phyloP scores from a whole-genome alignment of 352 stramenopile genomes.

The Pythium plurisporium region DNA sequence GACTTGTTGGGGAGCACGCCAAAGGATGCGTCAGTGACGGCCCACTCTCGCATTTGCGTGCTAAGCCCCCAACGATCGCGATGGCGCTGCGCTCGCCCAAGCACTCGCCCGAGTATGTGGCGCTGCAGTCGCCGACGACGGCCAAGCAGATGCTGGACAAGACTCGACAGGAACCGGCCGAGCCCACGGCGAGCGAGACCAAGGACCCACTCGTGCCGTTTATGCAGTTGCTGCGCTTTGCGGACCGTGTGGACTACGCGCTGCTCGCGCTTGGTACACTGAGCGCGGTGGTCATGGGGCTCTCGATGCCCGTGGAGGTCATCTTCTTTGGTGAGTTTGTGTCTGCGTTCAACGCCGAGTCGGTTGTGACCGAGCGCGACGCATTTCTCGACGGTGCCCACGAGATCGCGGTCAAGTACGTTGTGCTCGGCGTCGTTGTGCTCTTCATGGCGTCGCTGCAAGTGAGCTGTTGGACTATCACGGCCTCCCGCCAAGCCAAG shows the following conservation, averaged over 20 bases:
- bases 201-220: no score
- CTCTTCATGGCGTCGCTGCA: constrained; percentile 24
- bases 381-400: constrained; percentile 21
- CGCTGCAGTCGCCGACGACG: no score
- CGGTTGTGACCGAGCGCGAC: constrained; percentile 9
- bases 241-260: constrained; percentile 44
- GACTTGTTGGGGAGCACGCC: no score
- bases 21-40: no score
- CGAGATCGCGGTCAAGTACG: constrained; percentile 21
- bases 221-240: constrained; percentile 44
- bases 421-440: constrained; percentile 15
- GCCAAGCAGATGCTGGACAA: no score
- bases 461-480: constrained; percentile 27
- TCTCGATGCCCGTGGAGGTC: constrained; percentile 63
- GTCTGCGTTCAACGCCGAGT: constrained; percentile 62
- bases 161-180: no score
- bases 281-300: constrained; percentile 31
- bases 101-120: no score
- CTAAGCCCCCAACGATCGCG: no score
- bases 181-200: no score
- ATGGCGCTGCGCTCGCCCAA: no score
- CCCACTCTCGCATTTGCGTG: no score
- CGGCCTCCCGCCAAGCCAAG: constrained; percentile 29
- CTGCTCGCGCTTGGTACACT: constrained; percentile 53
- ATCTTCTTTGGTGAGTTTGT: constrained; percentile 68